Percentiles rank a stretch among this genome's conserved stretches.
Conservation (phyloP, 2,329 filamentous ascomycete species). For the Monilinia fructigena region DNA sequence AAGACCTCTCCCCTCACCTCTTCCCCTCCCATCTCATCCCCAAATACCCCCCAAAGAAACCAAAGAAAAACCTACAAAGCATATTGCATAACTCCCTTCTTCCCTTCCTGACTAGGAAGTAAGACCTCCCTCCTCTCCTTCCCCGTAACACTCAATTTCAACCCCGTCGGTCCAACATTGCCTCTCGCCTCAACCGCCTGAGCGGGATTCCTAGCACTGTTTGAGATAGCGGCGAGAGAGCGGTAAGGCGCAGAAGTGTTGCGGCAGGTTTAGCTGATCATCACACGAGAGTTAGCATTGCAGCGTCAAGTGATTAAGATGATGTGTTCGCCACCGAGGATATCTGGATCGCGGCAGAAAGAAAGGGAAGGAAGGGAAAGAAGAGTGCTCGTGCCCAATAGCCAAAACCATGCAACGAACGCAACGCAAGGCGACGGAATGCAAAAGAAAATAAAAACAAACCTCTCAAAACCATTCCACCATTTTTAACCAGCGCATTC, state of each 20-base stretch:
- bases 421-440: too few species aligned
- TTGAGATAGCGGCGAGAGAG: conserved; percentile 63
- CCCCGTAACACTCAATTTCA: conserved; percentile 47
- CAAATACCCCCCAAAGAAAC: not conserved
- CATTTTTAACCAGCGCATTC: conserved; percentile 42
- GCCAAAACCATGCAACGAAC: too few species aligned
- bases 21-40: not conserved
- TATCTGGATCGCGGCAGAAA: not conserved
- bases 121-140: conserved; percentile 67
- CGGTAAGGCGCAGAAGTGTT: conserved; percentile 62
- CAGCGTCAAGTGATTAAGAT: too few species aligned
- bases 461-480: conserved; percentile 45
- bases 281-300: conserved; percentile 3
- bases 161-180: not conserved
- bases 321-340: too few species aligned
- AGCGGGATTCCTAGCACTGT: conserved; percentile 63
- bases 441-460: conserved; percentile 29
- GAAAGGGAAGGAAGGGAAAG: not conserved
- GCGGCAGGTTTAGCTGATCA: conserved; percentile 62
- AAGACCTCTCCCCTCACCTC: not conserved
- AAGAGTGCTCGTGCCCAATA: too few species aligned
- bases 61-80: conserved; percentile 64
- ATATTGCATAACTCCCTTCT: conserved; percentile 80
- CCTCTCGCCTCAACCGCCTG: not conserved
- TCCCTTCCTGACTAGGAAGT: conserved; percentile 73